Conservation (phyloP, 176 grass and related monocot species). For the Carex littledalei region DNA sequence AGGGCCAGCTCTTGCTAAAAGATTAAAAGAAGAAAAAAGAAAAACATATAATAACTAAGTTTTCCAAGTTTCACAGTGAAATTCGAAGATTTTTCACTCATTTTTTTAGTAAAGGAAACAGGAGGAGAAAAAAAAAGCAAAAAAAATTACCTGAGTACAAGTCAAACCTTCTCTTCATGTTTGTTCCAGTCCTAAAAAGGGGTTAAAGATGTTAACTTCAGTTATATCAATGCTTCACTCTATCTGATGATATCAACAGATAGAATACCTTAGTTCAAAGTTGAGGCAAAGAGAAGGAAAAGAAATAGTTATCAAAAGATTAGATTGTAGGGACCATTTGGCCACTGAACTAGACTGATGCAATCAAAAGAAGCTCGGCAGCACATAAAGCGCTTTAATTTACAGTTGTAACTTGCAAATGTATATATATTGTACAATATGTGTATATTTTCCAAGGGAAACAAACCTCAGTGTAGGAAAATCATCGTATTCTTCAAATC, state of each 20-base stretch:
- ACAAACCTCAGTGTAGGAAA: constrained; percentile 19
- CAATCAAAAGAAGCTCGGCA: neutral
- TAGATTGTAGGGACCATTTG: neutral
- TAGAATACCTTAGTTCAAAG: neutral
- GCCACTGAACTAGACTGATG: neutral
- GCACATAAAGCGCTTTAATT: neutral
- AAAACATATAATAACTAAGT: constrained; percentile 8
- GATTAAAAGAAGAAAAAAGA: neutral
- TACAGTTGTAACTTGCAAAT: neutral
- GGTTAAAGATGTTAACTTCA: neutral
- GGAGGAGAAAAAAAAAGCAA: neutral
- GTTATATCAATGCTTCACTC: neutral
- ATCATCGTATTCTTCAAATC: constrained; percentile 10
- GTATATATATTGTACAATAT: neutral
- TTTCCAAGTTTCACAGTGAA: neutral
- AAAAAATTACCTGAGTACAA: constrained; percentile 7
- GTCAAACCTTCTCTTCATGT: neutral
- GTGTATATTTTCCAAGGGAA: constrained; percentile 14
- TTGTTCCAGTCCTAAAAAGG: constrained; percentile 12
- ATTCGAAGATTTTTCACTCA: neutral
- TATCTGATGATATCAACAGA: constrained; percentile 5
- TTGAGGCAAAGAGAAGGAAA: neutral
- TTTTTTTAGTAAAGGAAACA: neutral
- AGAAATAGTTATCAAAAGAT: neutral
- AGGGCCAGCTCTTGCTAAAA: constrained; percentile 21